These are phyloP conservation scores for Pogostemon cablin DNA, from an alignment of 257 asterid genomes.

Conservation along the genomic window DNA sequence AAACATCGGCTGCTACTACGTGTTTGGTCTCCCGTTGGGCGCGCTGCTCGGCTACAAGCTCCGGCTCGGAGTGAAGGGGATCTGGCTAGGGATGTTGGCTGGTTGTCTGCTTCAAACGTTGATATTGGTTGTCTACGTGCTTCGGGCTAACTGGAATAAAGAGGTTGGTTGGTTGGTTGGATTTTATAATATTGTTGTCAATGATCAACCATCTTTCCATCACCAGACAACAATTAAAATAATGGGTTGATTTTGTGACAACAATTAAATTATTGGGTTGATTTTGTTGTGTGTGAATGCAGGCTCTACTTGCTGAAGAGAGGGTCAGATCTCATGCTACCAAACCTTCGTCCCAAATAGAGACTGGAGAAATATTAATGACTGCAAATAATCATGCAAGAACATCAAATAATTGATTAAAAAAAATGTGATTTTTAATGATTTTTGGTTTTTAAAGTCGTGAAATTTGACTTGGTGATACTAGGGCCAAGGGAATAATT, in stretches of 20 bases:
- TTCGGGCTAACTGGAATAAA: conserved; percentile 59
- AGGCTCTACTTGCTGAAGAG: conserved; percentile 66
- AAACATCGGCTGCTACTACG: conserved; percentile 59
- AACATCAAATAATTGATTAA: not conserved
- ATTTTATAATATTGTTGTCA: not conserved
- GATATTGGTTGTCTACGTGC: conserved; percentile 39
- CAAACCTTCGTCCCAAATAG: conserved; percentile 38
- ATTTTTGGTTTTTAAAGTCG: too few species aligned
- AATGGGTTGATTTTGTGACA: not conserved
- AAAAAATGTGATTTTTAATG: too few species aligned
- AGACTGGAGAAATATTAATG: conserved; percentile 32
- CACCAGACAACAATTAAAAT: not conserved
- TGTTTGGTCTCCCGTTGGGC: conserved; percentile 80
- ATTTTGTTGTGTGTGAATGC: conserved; percentile 26
- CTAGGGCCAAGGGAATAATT: too few species aligned
- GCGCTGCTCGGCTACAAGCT: conserved; percentile 71
- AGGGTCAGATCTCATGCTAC: conserved; percentile 43
- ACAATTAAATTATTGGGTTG: not conserved
- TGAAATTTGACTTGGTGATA: too few species aligned
- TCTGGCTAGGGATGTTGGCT: conserved; percentile 79
- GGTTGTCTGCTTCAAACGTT: conserved; percentile 75
- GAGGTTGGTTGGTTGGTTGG: conserved; percentile 46
- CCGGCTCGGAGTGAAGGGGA: conserved; percentile 66
- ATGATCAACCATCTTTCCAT: not conserved
- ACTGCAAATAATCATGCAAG: not conserved